Percentiles rank a stretch among this genome's conserved stretches.
These are phyloP conservation scores for Lotmaria passim DNA, from an alignment of 208 protist species.

Conservation along the genomic window DNA sequence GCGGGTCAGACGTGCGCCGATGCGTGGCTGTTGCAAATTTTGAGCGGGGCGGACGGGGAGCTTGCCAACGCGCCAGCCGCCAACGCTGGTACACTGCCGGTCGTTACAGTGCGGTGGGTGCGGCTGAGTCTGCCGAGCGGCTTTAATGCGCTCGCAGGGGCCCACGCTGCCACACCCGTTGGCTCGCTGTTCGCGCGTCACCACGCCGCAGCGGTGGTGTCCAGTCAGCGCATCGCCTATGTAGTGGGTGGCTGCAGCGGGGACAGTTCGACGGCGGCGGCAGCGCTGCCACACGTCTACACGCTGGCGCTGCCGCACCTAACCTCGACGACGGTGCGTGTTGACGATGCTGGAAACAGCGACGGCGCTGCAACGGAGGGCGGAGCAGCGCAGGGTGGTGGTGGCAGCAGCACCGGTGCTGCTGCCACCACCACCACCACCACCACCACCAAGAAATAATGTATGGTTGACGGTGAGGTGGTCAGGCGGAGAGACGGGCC, in stretches of 20 bases:
- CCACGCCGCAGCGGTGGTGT: slow-evolving; percentile 49
- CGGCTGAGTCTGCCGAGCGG: slow-evolving; percentile 14
- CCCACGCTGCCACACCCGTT: neutral
- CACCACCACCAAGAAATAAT: neutral
- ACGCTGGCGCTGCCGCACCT: slow-evolving; percentile 24
- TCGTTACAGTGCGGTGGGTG: slow-evolving; percentile 32
- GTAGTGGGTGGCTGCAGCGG: slow-evolving; percentile 51
- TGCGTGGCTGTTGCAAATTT: slow-evolving; percentile 70
- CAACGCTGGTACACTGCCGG: neutral
- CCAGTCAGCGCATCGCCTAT: slow-evolving; percentile 47
- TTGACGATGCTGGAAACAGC: neutral
- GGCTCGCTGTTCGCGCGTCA: slow-evolving; percentile 24
- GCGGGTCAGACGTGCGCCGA: slow-evolving; percentile 55
- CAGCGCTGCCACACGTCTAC: slow-evolving; percentile 15
- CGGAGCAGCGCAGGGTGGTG: neutral
- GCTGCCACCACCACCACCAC: neutral
- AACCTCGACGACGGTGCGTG: slow-evolving; percentile 14
- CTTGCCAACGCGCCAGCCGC: slow-evolving; percentile 20
- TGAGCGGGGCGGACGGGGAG: slow-evolving; percentile 23
- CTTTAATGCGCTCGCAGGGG: neutral
- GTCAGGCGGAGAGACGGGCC: neutral
- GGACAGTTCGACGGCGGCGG: neutral
- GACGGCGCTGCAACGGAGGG: neutral
- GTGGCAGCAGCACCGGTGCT: too few relatives aligned
- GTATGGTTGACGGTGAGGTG: neutral